These are phyloP conservation scores for Scenedesmus sp. DNA, from an alignment of 163 green algal species.

Conservation along the genomic window DNA sequence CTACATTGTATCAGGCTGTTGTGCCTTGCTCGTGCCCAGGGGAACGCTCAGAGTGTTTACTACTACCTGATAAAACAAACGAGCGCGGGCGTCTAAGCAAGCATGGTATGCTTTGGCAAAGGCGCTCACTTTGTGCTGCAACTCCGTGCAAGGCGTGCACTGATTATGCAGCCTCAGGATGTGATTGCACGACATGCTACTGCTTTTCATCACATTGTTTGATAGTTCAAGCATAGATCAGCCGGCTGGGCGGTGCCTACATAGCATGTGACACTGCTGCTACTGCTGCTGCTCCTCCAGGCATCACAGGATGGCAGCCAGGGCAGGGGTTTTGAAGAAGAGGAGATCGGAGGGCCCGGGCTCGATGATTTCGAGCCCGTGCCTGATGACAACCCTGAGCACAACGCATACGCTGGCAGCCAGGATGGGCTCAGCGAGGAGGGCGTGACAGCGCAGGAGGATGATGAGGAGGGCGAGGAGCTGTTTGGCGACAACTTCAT, in stretches of 20 bases:
- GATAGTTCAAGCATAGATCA: not conserved
- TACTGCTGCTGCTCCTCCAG: not conserved
- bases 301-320: constrained; percentile 38
- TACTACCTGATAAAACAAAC: not conserved
- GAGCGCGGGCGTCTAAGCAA: not conserved
- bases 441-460: constrained; percentile 56
- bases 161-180: not conserved
- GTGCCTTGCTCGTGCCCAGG: not conserved
- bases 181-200: not conserved
- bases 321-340: constrained; percentile 11
- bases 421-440: constrained; percentile 52
- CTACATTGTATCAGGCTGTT: not conserved
- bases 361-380: constrained; percentile 51
- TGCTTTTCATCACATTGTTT: too few species aligned
- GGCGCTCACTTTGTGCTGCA: not conserved
- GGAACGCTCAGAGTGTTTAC: not conserved
- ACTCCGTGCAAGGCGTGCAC: not conserved
- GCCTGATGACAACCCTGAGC: constrained; percentile 48
- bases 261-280: not conserved
- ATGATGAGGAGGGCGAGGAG: constrained; percentile 82
- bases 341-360: constrained; percentile 25
- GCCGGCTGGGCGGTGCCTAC: not conserved
- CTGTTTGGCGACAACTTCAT: constrained; percentile 65
- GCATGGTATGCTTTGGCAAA: not conserved
- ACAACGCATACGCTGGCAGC: constrained; percentile 7